These are phyloP conservation scores for Podila epicladia DNA, from an alignment of 192 early-diverging fungal species.

Conservation along the genomic window DNA sequence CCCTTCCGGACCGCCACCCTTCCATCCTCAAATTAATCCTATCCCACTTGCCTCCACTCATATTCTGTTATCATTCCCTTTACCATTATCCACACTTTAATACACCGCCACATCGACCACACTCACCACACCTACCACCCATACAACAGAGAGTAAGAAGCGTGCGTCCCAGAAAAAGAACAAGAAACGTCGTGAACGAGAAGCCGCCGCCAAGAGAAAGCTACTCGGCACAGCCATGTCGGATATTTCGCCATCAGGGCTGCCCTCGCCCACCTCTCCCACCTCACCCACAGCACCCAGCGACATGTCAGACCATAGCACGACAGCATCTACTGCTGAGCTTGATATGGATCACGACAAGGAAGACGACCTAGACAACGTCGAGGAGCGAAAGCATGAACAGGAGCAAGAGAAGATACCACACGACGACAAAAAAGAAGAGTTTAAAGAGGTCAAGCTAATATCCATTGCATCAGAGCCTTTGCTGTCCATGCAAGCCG, in stretches of 20 bases:
- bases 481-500: too few species aligned
- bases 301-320: too few species aligned
- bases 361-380: too few species aligned
- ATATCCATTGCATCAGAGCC: too few species aligned
- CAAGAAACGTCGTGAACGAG: constrained; percentile 18
- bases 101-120: neutral
- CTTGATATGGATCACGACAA: too few species aligned
- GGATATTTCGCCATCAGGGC: neutral
- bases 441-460: too few species aligned
- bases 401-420: too few species aligned
- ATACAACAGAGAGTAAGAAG: constrained; percentile 18
- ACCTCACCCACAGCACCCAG: neutral
- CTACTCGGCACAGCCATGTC: constrained; percentile 3
- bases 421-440: too few species aligned
- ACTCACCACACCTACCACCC: neutral
- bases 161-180: constrained; percentile 42
- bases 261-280: neutral
- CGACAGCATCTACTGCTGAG: too few species aligned
- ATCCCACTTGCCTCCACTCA: too few species aligned
- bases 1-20: neutral
- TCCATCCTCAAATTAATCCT: neutral
- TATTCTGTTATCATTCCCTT: too few species aligned
- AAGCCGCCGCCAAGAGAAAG: constrained; percentile 22
- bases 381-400: too few species aligned
- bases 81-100: neutral